Percentiles rank a stretch among this genome's conserved stretches.
Evolutionary conservation across 495 filamentous ascomycete species (phyloP).

Genomic region (Xylaria flabelliformis): DNA sequence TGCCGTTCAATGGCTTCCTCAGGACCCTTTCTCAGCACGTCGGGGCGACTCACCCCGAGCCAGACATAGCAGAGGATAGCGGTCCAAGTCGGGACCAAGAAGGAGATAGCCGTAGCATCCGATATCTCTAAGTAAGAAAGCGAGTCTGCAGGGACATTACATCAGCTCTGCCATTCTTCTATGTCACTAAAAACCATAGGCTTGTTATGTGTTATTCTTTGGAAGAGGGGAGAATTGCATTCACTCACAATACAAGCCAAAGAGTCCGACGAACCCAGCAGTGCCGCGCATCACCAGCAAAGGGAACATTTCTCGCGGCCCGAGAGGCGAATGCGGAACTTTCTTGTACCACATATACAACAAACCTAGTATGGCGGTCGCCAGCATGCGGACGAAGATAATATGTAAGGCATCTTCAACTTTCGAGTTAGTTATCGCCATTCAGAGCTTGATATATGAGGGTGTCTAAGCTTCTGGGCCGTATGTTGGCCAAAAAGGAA

Average conservation of each 20-base stretch:
- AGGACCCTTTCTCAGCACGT: neutral
- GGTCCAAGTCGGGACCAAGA: constrained; percentile 76
- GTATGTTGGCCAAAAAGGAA: too few relatives aligned
- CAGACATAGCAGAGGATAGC: constrained; percentile 75
- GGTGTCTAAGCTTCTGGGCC: too few relatives aligned
- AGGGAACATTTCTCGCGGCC: constrained; percentile 62
- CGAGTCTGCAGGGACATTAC: constrained; percentile 57
- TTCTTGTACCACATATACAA: constrained; percentile 75
- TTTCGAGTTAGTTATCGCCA: too few relatives aligned
- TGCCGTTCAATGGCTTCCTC: neutral
- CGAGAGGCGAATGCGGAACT: constrained; percentile 73
- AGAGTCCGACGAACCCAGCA: constrained; percentile 77
- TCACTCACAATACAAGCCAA: constrained; percentile 70
- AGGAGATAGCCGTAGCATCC: constrained; percentile 83
- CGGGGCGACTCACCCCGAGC: constrained; percentile 38
- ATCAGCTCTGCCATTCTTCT: neutral
- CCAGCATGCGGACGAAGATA: constrained; percentile 78
- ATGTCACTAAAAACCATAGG: neutral
- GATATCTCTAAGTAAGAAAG: constrained; percentile 78
- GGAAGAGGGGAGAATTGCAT: neutral
- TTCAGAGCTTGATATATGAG: too few relatives aligned
- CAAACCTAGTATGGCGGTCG: constrained; percentile 68
- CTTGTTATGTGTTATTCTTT: neutral
- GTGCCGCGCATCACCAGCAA: constrained; percentile 69
- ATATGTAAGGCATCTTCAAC: constrained; percentile 50